Evolutionary conservation across 164 flowering plant genomes (phyloP).

Genomic region (Liquidambar formosana): DNA sequence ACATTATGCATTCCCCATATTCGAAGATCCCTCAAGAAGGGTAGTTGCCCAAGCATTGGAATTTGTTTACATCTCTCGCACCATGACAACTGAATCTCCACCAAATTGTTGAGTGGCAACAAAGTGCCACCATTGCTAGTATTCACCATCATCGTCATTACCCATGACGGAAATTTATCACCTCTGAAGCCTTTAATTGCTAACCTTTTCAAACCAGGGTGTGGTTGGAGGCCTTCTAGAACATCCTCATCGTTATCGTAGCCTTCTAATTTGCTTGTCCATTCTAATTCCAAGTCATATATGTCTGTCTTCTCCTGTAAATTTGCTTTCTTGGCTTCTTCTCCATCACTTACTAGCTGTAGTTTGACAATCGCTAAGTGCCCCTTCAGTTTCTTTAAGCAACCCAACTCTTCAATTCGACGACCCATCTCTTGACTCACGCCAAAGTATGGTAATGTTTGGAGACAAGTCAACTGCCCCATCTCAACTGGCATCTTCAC

Average conservation of each 20-base stretch:
- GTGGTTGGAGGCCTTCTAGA: not conserved
- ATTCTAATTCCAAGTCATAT: not conserved
- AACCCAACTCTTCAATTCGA: slow-evolving; percentile 1
- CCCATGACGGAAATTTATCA: not conserved
- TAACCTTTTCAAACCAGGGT: not conserved
- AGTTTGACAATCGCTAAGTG: not conserved
- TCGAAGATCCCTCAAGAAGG: not conserved
- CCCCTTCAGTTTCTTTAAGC: not conserved
- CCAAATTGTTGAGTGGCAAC: not conserved
- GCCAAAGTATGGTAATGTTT: slow-evolving; percentile 7
- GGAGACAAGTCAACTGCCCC: slow-evolving; percentile 5
- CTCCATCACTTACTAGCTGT: not conserved
- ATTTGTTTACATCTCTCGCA: not conserved
- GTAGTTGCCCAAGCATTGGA: not conserved
- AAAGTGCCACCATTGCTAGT: too few relatives aligned
- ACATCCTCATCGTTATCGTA: not conserved
- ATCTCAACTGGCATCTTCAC: not conserved
- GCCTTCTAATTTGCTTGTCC: not conserved
- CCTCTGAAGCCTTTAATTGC: not conserved
- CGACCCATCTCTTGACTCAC: not conserved
- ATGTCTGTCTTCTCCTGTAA: not conserved
- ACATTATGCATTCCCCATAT: not conserved
- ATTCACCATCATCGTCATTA: not conserved
- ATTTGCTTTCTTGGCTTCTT: slow-evolving; percentile 5
- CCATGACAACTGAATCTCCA: not conserved